phyloP scores from a whole-genome alignment of 2,329 filamentous ascomycete genomes.

The Phyllosticta citriasiana region DNA sequence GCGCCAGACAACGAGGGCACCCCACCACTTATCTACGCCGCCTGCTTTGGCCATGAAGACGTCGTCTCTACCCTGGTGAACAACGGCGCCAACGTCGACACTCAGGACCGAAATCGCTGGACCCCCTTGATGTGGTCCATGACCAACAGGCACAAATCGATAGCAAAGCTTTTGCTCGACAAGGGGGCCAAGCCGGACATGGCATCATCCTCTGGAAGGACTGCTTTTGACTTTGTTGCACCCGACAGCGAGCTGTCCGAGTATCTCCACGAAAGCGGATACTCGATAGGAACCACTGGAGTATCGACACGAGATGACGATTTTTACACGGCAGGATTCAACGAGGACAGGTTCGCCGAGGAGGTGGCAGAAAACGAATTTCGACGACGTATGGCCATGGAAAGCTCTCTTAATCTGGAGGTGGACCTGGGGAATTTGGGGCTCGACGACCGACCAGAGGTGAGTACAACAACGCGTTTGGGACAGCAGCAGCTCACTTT shows the following conservation, averaged over 20 bases:
- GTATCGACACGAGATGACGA: conserved; percentile 58
- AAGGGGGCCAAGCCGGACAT: conserved; percentile 92
- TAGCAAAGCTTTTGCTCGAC: conserved; percentile 85
- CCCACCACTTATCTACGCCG: conserved; percentile 92
- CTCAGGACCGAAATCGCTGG: conserved; percentile 94
- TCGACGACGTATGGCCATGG: conserved; percentile 97
- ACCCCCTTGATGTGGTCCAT: conserved; percentile 99
- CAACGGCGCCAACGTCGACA: conserved; percentile 80
- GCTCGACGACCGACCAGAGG: conserved; percentile 90
- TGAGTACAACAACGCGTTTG: conserved; percentile 30
- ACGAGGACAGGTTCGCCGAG: conserved; percentile 89
- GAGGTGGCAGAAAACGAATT: conserved; percentile 95
- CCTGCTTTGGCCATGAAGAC: conserved; percentile 90
- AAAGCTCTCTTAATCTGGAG: conserved; percentile 92
- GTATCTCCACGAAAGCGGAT: conserved; percentile 89
- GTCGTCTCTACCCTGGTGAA: conserved; percentile 78
- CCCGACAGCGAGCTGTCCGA: conserved; percentile 95
- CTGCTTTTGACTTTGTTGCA: conserved; percentile 89
- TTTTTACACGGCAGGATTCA: conserved; percentile 88
- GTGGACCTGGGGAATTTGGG: conserved; percentile 93
- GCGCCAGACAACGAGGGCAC: conserved; percentile 88
- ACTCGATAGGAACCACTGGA: conserved; percentile 72
- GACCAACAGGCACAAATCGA: conserved; percentile 94
- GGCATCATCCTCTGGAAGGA: conserved; percentile 87
- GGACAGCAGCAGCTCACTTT: background rate